A percentile compares a stretch with the other conserved stretches of the same genome.
Conservation (phyloP, 306 rosid genomes). For the Dalbergia cochinchinensis region DNA sequence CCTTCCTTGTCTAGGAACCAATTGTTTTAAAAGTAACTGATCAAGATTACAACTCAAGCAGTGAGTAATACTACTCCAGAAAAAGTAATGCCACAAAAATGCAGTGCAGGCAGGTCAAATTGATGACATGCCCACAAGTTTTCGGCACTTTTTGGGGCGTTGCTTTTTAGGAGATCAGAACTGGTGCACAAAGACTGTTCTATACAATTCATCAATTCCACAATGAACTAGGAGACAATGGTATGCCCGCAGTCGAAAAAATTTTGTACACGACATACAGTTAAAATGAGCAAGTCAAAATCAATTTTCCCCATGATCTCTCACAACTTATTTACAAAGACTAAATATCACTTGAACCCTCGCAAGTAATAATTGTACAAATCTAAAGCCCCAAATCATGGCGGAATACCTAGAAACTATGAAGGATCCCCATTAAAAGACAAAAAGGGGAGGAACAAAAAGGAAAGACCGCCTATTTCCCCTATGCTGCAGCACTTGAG, state of each 20-base stretch:
- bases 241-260: constrained; percentile 6
- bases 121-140: constrained; percentile 9
- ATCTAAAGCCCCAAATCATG: constrained; percentile 27
- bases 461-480: not conserved
- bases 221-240: constrained; percentile 33
- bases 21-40: not conserved
- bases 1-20: not conserved
- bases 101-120: constrained; percentile 3
- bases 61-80: not conserved
- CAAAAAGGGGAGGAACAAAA: not conserved
- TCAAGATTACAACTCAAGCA: not conserved
- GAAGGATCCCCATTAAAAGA: constrained; percentile 22
- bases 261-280: constrained; percentile 26
- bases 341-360: constrained; percentile 20
- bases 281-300: constrained; percentile 38
- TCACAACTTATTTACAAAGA: not conserved
- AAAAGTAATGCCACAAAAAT: not conserved
- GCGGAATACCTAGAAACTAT: constrained; percentile 6
- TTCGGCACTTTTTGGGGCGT: constrained; percentile 3
- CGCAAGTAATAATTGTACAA: constrained; percentile 25
- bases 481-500: constrained; percentile 24
- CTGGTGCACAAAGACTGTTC: constrained; percentile 11
- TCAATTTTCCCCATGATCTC: constrained; percentile 26
- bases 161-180: constrained; percentile 19
- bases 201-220: constrained; percentile 42